Percentiles rank a stretch among this genome's conserved stretches.
phyloP scores from a whole-genome alignment of 441 rosid species.

The Theobroma grandiflorum region DNA sequence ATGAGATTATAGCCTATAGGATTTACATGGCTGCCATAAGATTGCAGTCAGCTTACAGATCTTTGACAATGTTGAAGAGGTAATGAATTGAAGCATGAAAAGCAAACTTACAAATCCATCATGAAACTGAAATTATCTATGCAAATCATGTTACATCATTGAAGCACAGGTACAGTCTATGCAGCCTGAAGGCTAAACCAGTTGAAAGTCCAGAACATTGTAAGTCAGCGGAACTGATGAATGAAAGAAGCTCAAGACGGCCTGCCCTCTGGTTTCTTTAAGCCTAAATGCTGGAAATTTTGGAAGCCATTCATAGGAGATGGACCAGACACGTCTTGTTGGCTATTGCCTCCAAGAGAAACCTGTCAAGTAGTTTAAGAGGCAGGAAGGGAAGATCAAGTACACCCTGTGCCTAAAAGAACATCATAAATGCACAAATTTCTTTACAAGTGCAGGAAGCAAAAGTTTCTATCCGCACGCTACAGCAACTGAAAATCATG shows the following conservation, averaged over 20 bases:
- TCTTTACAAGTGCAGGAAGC: not conserved
- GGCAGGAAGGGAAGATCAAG: not conserved
- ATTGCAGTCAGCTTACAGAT: not conserved
- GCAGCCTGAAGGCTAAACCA: not conserved
- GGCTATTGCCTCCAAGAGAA: not conserved
- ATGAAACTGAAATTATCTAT: not conserved
- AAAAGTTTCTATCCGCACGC: not conserved
- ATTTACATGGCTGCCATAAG: not conserved
- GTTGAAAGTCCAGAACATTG: slow-evolving; percentile 2
- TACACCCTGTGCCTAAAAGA: not conserved
- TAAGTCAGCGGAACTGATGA: not conserved
- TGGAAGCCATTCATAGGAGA: not conserved
- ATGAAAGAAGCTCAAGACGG: too few relatives aligned
- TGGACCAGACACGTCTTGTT: not conserved
- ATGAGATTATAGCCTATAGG: not conserved
- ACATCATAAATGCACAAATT: not conserved
- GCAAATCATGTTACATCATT: not conserved
- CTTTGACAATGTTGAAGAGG: not conserved
- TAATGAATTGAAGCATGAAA: not conserved
- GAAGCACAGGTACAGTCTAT: not conserved
- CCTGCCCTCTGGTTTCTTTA: too few relatives aligned
- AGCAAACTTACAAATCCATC: not conserved
- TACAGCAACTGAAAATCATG: not conserved
- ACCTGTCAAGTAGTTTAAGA: not conserved
- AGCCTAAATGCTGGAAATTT: not conserved